A percentile compares a stretch with the other conserved stretches of the same genome.
Conservation (phyloP, 1,284 basidiomycete genomes). For the Fomes fomentarius region DNA sequence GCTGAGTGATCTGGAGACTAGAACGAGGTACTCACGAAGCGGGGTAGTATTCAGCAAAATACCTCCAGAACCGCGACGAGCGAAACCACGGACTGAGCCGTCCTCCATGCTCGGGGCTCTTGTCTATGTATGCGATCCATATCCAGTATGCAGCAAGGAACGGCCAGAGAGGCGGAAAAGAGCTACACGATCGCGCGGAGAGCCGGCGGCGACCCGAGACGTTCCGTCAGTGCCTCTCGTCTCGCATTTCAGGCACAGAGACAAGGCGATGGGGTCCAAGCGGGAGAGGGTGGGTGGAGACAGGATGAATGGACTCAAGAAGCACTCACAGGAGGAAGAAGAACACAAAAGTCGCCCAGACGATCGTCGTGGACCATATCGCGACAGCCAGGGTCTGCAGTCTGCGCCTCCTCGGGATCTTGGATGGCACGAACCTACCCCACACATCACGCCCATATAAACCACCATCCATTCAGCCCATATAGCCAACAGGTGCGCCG, state of each 20-base stretch:
- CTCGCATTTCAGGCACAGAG: no score
- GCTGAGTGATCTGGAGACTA: no score
- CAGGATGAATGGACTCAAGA: not conserved
- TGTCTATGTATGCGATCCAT: slow-evolving; percentile 82
- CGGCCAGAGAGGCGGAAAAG: slow-evolving; percentile 90
- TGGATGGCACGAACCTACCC: slow-evolving; percentile 69
- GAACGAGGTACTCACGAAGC: slow-evolving; percentile 80
- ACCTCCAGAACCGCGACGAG: slow-evolving; percentile 73
- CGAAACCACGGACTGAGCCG: slow-evolving; percentile 82
- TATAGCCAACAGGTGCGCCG: not conserved
- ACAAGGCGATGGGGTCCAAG: no score
- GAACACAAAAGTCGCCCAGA: slow-evolving; percentile 72
- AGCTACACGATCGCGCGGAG: slow-evolving; percentile 53
- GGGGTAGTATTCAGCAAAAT: slow-evolving; percentile 94
- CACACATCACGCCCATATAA: not conserved
- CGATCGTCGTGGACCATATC: slow-evolving; percentile 82
- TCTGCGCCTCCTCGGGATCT: slow-evolving; percentile 78
- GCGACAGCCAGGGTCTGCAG: slow-evolving; percentile 89
- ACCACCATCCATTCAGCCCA: no score
- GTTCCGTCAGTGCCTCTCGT: not conserved
- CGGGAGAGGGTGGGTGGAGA: not conserved
- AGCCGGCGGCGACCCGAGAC: not conserved
- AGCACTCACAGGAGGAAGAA: slow-evolving; percentile 75
- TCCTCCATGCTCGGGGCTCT: slow-evolving; percentile 79
- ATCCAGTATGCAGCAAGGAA: slow-evolving; percentile 80